Conservation (phyloP, 306 rosid genomes). For the Inga oerstediana region DNA sequence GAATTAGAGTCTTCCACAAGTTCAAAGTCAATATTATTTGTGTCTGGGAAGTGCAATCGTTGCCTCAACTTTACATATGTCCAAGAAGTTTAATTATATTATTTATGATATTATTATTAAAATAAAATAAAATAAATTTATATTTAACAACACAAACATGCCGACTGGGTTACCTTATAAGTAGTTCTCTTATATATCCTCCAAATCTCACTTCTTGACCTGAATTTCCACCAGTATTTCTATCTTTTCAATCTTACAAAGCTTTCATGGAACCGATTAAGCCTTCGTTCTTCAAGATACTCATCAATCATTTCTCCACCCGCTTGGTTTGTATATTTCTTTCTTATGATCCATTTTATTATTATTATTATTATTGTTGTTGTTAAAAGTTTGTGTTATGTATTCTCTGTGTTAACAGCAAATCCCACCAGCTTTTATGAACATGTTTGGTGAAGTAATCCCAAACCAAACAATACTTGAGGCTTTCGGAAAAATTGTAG, state of each 20-base stretch:
- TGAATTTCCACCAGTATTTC: background rate
- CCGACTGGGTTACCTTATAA: background rate
- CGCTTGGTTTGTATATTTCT: background rate
- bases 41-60: background rate
- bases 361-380: no score
- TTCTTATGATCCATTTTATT: background rate
- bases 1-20: background rate
- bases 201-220: background rate
- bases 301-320: background rate
- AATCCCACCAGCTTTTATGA: constrained; percentile 21
- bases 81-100: no score
- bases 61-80: no score
- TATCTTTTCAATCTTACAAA: background rate
- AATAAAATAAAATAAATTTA: no score
- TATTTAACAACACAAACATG: background rate
- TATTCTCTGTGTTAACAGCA: background rate
- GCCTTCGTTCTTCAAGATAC: constrained; percentile 4
- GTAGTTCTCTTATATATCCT: background rate
- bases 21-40: background rate
- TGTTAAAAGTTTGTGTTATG: no score
- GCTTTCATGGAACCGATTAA: background rate
- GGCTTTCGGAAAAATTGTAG: background rate
- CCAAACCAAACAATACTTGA: background rate
- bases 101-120: no score
- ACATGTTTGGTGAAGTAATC: background rate